Base-by-base conservation (phyloP, 306 rosid species). In the Prinsepia uniflora region DNA sequence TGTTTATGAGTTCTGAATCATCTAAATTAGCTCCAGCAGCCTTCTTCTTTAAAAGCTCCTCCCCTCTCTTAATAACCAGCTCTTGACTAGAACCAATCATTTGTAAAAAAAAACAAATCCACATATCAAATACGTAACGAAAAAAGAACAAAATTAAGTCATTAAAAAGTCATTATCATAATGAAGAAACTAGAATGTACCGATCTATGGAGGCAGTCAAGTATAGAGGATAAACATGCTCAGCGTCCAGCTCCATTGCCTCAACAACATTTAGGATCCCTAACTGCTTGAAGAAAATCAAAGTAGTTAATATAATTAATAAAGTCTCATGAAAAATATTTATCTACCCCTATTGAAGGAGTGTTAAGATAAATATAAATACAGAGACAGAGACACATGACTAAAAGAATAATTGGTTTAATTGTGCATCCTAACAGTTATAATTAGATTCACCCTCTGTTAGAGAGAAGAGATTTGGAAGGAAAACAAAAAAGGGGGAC, bases 41-140 rank as follows among this genome's bases (percentile, higher is more conserved):
- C 85, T 90, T 93, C 96, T 90, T 90, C 94, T 91, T 93, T 71
- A 90, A 70, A 80, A 93, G 97, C 82, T 88, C 97, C 86, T 93
- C 98, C 75, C 97, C 98, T 84, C 87, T 85, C 88, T 88, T 93
- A 75, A 87, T 78, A 77, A 88, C 90, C 52, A 85, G 80, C 89
- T 93, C 98, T 75, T 93, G 94, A 85, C 98, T 93, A 78, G 83
- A 84, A 84, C 80, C 65, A 83, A 79, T 75, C 78, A 82, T 85
- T 71, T 75, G 82, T 52, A n/a, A n/a, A 70, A 60, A 79, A 59
- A 50, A 48, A 67, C 47, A 45, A 36, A 55, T 44, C 46, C 72
- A 66, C 73, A 52, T 13, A 71, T 76, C 75, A 76, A 70, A 71
- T 66, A 53, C 78, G 78, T 20, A 63, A n/a, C 48, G 83, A 78